phyloP scores from a whole-genome alignment of 2,329 filamentous ascomycete species.

The Grosmannia huntii region DNA sequence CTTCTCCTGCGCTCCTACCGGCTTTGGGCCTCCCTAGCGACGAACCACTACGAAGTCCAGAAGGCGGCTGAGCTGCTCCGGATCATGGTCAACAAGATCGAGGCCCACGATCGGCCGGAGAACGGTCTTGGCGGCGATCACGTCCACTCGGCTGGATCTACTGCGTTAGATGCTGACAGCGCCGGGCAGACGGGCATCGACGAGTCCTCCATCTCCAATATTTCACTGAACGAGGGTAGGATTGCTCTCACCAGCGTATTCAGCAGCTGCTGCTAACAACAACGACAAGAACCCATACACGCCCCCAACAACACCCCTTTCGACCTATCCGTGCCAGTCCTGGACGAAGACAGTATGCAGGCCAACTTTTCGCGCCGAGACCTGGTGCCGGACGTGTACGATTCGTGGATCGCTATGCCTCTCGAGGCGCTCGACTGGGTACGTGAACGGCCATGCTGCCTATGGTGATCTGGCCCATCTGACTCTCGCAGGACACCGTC shows the following conservation, averaged over 20 bases:
- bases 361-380: constrained; percentile 6
- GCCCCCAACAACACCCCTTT: not conserved
- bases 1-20: constrained; percentile 28
- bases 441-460: not conserved
- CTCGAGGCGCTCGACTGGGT: constrained; percentile 12
- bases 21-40: constrained; percentile 30
- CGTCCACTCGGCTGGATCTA: not conserved
- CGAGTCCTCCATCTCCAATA: not conserved
- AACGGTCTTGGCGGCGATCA: too few species aligned
- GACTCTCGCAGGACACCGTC: constrained; percentile 2
- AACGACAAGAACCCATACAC: not conserved
- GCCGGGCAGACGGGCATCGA: not conserved
- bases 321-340: not conserved
- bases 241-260: not conserved
- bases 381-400: constrained; percentile 6
- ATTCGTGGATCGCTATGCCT: constrained; percentile 12
- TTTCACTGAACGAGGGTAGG: not conserved
- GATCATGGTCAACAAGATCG: constrained; percentile 22
- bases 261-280: not conserved
- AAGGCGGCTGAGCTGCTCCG: constrained; percentile 33
- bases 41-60: constrained; percentile 24
- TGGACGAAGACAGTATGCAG: not conserved
- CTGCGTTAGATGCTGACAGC: not conserved
- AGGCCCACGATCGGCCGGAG: too few species aligned
- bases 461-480: not conserved